A percentile compares a stretch with the other conserved stretches of the same genome.
These are phyloP conservation scores for Fusarium algeriense DNA, from an alignment of 2,329 filamentous ascomycete genomes.

Conservation along the genomic window DNA sequence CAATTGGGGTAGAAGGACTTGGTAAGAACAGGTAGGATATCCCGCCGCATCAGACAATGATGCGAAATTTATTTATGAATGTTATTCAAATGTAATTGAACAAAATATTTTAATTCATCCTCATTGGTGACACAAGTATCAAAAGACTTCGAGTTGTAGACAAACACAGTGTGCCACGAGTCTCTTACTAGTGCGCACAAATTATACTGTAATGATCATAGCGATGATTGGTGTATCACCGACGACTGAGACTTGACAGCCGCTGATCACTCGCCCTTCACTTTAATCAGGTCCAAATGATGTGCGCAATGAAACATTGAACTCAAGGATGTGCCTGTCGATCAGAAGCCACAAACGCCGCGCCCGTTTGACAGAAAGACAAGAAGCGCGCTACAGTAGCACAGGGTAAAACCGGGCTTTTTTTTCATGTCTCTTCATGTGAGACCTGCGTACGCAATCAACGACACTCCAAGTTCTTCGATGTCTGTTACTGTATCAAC, in stretches of 20 bases:
- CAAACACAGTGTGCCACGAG: neutral
- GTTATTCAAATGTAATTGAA: neutral
- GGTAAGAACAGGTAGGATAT: constrained; percentile 21
- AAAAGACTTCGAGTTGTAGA: too few species aligned
- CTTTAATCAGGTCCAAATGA: constrained; percentile 17
- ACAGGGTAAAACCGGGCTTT: constrained; percentile 11
- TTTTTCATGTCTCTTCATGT: constrained; percentile 11
- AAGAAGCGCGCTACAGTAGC: constrained; percentile 6
- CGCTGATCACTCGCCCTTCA: neutral
- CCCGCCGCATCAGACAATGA: constrained; percentile 11
- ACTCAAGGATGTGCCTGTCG: constrained; percentile 13
- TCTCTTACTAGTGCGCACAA: neutral
- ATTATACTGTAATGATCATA: neutral
- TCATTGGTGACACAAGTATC: neutral
- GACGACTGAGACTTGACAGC: neutral
- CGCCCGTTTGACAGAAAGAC: constrained; percentile 21
- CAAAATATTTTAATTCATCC: neutral
- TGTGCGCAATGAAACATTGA: constrained; percentile 21
- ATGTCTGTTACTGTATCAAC: neutral
- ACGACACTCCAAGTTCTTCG: neutral
- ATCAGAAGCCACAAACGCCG: constrained; percentile 26
- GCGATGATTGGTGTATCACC: neutral
- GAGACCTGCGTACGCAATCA: constrained; percentile 36
- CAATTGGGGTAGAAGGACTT: neutral
- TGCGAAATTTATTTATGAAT: constrained; percentile 10